Conservation (phyloP, 345 rosid species). For the Erysimum cheiranthoides region DNA sequence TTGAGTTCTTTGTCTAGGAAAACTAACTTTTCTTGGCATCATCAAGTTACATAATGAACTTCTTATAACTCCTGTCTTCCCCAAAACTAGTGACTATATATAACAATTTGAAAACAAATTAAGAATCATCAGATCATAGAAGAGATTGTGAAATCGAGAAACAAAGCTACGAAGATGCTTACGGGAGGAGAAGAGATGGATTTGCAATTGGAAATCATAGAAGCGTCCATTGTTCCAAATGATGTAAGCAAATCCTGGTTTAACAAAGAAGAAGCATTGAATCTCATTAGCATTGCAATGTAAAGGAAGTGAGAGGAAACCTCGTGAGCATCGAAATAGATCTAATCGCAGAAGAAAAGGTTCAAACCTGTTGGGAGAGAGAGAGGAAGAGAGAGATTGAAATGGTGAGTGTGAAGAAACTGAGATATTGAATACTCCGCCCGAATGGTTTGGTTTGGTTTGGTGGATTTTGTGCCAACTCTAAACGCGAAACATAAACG, state of each 20-base stretch:
- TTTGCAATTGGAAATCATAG: slow-evolving; percentile 65
- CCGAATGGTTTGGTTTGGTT: slow-evolving; percentile 8
- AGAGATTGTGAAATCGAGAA: not conserved
- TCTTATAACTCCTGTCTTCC: slow-evolving; percentile 3
- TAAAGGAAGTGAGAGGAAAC: not conserved
- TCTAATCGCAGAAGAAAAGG: not conserved
- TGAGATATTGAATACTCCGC: slow-evolving; percentile 12
- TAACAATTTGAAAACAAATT: not conserved
- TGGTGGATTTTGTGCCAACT: not conserved
- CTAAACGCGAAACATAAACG: not conserved
- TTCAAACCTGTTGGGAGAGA: not conserved
- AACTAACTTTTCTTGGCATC: slow-evolving; percentile 46
- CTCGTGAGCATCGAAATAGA: slow-evolving; percentile 3
- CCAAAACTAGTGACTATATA: slow-evolving; percentile 56
- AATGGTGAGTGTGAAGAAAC: not conserved
- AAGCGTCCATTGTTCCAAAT: slow-evolving; percentile 62
- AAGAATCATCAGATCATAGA: not conserved
- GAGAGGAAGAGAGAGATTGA: not conserved
- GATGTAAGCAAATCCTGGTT: slow-evolving; percentile 9
- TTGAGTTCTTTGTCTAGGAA: slow-evolving; percentile 57
- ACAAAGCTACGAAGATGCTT: slow-evolving; percentile 37
- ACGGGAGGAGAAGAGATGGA: slow-evolving; percentile 64
- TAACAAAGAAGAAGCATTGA: not conserved
- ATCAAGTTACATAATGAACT: not conserved
- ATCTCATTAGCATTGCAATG: not conserved